Evolutionary conservation across 257 asterid genomes (phyloP).

Genomic region (Solanum pennellii): DNA sequence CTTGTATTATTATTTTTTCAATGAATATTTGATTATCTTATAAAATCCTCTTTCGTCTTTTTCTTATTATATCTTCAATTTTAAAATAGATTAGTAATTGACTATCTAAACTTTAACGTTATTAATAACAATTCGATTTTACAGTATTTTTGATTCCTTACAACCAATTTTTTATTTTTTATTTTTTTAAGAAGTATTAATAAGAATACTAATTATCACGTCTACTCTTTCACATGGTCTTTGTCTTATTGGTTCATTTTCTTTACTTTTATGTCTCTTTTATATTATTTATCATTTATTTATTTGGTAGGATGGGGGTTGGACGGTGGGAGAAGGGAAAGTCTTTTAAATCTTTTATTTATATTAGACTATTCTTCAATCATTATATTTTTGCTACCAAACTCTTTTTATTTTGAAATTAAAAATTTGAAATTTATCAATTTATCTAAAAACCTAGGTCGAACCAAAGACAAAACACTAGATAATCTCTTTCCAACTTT

Average conservation of each 20-base stretch:
- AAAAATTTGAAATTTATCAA: background rate
- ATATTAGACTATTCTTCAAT: background rate
- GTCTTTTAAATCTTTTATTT: background rate
- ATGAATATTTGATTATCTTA: background rate
- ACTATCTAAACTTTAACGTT: no score
- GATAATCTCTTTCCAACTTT: background rate
- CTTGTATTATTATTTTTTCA: no score
- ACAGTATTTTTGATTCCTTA: background rate
- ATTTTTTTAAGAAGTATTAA: background rate
- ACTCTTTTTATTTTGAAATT: background rate
- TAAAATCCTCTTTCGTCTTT: background rate
- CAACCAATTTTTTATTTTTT: no score
- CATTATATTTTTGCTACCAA: background rate
- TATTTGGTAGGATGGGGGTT: background rate
- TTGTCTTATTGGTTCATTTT: background rate
- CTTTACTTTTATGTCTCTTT: background rate
- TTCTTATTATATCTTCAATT: background rate
- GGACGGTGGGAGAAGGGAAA: background rate
- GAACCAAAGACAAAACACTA: background rate
- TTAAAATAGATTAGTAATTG: background rate
- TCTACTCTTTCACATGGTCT: background rate
- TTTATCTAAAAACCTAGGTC: background rate
- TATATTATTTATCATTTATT: background rate
- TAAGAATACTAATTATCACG: background rate
- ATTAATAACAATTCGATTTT: background rate